Evolutionary conservation across 2,329 filamentous ascomycete species (phyloP).

Genomic region (Xylariales sp.): DNA sequence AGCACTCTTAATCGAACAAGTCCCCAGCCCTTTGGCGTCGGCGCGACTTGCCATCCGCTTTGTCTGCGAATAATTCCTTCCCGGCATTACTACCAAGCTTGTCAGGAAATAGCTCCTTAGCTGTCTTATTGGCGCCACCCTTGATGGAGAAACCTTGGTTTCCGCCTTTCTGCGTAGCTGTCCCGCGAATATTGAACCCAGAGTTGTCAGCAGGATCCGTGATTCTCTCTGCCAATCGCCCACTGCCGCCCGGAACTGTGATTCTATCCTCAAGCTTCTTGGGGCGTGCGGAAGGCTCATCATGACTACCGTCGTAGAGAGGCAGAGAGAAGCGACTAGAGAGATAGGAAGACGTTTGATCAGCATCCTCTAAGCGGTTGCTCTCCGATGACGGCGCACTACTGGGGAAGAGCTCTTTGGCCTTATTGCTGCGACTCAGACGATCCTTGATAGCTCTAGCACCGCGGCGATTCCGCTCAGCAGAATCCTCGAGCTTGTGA

Average conservation of each 20-base stretch:
- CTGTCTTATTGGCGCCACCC: slow-evolving; percentile 49
- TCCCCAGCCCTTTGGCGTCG: slow-evolving; percentile 68
- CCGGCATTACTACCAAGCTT: slow-evolving; percentile 57
- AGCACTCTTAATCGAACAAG: slow-evolving; percentile 58
- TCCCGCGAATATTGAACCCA: slow-evolving; percentile 57
- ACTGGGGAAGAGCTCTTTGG: slow-evolving; percentile 56
- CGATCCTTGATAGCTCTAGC: slow-evolving; percentile 42
- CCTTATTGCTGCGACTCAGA: slow-evolving; percentile 33
- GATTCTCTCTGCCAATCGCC: slow-evolving; percentile 28
- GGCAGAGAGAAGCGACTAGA: slow-evolving; percentile 44
- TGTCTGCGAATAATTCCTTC: slow-evolving; percentile 67
- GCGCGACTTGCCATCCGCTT: slow-evolving; percentile 51
- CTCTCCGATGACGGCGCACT: slow-evolving; percentile 35
- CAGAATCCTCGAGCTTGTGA: slow-evolving; percentile 23
- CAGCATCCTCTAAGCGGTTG: slow-evolving; percentile 46
- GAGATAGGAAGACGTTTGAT: slow-evolving; percentile 49
- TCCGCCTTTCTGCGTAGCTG: slow-evolving; percentile 40
- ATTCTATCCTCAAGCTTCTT: slow-evolving; percentile 24
- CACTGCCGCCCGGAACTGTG: slow-evolving; percentile 16
- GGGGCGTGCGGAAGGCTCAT: slow-evolving; percentile 14
- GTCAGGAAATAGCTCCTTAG: slow-evolving; percentile 66
- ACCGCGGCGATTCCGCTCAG: slow-evolving; percentile 35
- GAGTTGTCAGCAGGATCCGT: slow-evolving; percentile 22
- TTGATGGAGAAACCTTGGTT: slow-evolving; percentile 61
- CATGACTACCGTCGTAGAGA: slow-evolving; percentile 38